Conservation (phyloP, 805 yeast genomes). For the Torulaspora gathmanii region DNA sequence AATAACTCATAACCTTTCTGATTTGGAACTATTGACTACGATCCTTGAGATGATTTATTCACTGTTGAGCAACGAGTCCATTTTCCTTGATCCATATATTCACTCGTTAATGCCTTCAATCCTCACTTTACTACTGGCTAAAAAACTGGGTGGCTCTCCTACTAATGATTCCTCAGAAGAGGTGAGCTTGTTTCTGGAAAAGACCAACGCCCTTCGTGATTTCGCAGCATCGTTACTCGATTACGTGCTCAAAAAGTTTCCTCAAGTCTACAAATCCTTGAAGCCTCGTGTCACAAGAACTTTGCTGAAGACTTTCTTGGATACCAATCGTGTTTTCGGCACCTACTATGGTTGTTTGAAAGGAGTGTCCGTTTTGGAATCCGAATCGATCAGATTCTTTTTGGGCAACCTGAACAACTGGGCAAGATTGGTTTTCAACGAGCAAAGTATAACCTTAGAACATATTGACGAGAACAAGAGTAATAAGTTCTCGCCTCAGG, state of each 20-base stretch:
- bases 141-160: slow-evolving; percentile 62
- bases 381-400: slow-evolving; percentile 80
- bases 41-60: slow-evolving; percentile 89
- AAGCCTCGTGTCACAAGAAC: slow-evolving; percentile 94
- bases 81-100: slow-evolving; percentile 90
- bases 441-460: slow-evolving; percentile 26
- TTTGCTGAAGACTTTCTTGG: slow-evolving; percentile 81
- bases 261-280: slow-evolving; percentile 79
- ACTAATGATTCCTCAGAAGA: slow-evolving; percentile 26
- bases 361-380: slow-evolving; percentile 79
- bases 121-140: slow-evolving; percentile 81
- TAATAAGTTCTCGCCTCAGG: slow-evolving; percentile 40
- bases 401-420: slow-evolving; percentile 82
- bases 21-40: slow-evolving; percentile 63
- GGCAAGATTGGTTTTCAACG: slow-evolving; percentile 55
- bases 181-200: slow-evolving; percentile 36
- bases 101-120: slow-evolving; percentile 98
- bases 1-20: slow-evolving; percentile 78
- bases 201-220: slow-evolving; percentile 64
- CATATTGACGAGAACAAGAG: slow-evolving; percentile 17
- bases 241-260: slow-evolving; percentile 73
- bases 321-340: slow-evolving; percentile 75
- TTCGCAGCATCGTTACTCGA: slow-evolving; percentile 80
- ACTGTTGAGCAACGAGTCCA: slow-evolving; percentile 71
- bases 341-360: slow-evolving; percentile 88